Percentiles rank a stretch among this genome's conserved stretches.
These are phyloP conservation scores for Nothomitra cinnamomea DNA, from an alignment of 2,329 filamentous ascomycete genomes.

Conservation along the genomic window DNA sequence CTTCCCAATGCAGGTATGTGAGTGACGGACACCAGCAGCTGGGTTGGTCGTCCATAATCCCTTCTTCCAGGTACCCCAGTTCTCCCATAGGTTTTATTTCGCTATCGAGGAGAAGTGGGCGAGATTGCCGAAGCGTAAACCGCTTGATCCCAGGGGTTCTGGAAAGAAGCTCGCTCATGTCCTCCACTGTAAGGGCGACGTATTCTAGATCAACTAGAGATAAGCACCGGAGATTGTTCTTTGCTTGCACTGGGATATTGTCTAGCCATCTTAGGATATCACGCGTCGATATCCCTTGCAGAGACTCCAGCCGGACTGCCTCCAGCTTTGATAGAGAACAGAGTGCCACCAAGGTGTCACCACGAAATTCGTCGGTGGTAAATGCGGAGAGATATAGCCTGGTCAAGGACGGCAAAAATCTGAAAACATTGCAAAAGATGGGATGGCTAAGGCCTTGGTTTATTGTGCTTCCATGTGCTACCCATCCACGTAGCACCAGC, in stretches of 20 bases:
- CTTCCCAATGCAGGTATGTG: not conserved
- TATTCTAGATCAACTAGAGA: not conserved
- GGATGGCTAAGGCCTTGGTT: not conserved
- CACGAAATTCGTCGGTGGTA: not conserved
- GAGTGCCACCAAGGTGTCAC: not conserved
- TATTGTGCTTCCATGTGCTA: not conserved
- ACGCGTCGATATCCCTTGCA: not conserved
- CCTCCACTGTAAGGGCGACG: not conserved
- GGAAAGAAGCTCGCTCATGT: not conserved
- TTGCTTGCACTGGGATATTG: not conserved
- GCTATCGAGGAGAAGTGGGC: slow-evolving; percentile 1
- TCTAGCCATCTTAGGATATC: not conserved
- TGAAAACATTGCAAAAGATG: not conserved
- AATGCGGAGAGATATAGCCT: not conserved
- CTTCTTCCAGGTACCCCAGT: not conserved
- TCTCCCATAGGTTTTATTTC: not conserved
- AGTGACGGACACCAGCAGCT: slow-evolving; percentile 1
- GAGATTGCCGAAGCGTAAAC: slow-evolving; percentile 2
- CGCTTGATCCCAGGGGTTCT: not conserved
- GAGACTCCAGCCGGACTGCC: not conserved
- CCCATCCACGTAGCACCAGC: not conserved
- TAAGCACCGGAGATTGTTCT: not conserved
- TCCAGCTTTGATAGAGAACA: not conserved
- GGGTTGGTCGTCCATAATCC: slow-evolving; percentile 1
- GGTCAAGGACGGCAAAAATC: not conserved